Percentiles rank a stretch among this genome's conserved stretches.
Evolutionary conservation across 2,329 filamentous ascomycete species (phyloP).

Genomic region (Xylariaceae sp.): DNA sequence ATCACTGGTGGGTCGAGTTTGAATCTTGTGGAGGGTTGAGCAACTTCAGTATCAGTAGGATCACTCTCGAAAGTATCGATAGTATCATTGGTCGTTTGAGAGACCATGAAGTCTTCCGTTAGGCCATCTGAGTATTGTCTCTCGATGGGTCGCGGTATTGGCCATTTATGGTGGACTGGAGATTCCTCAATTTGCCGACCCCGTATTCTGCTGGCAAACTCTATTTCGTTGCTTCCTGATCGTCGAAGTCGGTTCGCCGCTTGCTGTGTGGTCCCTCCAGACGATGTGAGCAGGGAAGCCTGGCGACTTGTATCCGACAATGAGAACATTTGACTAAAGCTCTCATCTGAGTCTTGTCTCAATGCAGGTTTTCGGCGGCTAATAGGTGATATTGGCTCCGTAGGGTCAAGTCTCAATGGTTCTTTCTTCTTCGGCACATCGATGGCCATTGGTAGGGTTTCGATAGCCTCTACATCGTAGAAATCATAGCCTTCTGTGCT

Average conservation of each 20-base stretch:
- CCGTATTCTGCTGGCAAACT: conserved; percentile 56
- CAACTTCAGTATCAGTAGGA: conserved; percentile 5
- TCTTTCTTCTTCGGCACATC: conserved; percentile 57
- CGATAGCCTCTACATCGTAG: conserved; percentile 62
- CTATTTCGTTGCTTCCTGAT: conserved; percentile 42
- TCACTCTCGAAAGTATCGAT: conserved; percentile 33
- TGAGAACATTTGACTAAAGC: conserved; percentile 65
- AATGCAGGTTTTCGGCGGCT: conserved; percentile 39
- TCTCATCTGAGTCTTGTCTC: conserved; percentile 65
- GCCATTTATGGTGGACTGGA: conserved; percentile 30
- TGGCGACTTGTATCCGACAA: conserved; percentile 58
- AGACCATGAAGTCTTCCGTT: conserved; percentile 41
- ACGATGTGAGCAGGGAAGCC: conserved; percentile 47
- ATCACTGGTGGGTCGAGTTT: conserved; percentile 12
- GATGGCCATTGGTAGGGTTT: conserved; percentile 54
- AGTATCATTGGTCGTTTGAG: conserved; percentile 42
- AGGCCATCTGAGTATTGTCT: conserved; percentile 37
- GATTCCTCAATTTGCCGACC: conserved; percentile 48
- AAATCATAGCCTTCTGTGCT: conserved; percentile 70
- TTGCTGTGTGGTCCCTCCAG: conserved; percentile 37
- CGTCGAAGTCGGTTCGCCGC: conserved; percentile 15
- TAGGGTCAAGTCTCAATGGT: conserved; percentile 46
- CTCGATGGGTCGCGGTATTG: conserved; percentile 23
- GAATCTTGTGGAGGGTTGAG: conserved; percentile 20
- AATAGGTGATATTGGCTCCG: conserved; percentile 42